Percentiles rank a stretch among this genome's conserved stretches.
Conservation (phyloP, 1,284 basidiomycete genomes). For the Austropuccinia psidii region DNA sequence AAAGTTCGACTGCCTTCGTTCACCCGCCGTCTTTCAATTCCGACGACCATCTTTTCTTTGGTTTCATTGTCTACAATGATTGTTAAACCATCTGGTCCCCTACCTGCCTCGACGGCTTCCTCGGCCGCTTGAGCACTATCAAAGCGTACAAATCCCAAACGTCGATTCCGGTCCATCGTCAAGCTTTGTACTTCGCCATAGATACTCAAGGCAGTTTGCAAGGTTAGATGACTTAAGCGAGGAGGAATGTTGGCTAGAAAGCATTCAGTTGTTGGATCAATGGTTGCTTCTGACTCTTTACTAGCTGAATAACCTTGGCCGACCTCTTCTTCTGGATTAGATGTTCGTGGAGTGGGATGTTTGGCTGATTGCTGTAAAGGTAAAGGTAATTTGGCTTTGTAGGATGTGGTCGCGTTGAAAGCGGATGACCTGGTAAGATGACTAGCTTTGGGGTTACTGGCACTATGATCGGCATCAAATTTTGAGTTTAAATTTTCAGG, state of each 20-base stretch:
- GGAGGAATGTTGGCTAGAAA: constrained; percentile 27
- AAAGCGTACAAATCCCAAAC: constrained; percentile 19
- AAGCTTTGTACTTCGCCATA: constrained; percentile 18
- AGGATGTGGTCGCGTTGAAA: background rate
- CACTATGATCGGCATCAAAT: background rate
- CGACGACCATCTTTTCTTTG: constrained; percentile 21
- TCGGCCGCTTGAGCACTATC: background rate
- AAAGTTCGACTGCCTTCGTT: constrained; percentile 2
- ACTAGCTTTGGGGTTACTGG: background rate
- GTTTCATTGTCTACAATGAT: constrained; percentile 4
- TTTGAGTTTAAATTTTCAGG: background rate
- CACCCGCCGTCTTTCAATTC: constrained; percentile 16
- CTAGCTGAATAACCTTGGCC: background rate
- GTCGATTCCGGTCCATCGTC: constrained; percentile 21
- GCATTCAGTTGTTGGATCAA: constrained; percentile 18
- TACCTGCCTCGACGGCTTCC: constrained; percentile 6
- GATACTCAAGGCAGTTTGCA: constrained; percentile 1
- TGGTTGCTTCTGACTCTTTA: constrained; percentile 8
- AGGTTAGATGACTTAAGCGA: background rate
- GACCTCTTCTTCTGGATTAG: background rate
- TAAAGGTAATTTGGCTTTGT: background rate
- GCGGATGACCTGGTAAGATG: background rate
- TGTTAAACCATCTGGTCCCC: constrained; percentile 17
- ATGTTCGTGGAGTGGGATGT: background rate
- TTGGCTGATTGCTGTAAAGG: background rate